Evolutionary conservation across 140 eudicot genomes (phyloP), one percentile per base, ranked within the genome.

Genomic region (Flaveria floridana): DNA sequence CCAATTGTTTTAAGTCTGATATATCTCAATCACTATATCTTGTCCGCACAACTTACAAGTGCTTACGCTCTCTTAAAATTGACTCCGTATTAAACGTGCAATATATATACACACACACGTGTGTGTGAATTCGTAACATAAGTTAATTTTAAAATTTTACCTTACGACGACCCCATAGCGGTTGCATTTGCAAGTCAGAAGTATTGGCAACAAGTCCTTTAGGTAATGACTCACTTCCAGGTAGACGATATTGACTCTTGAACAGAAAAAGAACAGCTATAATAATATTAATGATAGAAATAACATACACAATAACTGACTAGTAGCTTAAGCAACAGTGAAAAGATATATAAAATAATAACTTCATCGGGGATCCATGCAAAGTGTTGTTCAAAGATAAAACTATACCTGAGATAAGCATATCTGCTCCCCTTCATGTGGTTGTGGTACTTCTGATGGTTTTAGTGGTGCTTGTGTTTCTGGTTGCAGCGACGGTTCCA

Each of bases 151-250:
- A 5, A 16, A 68, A 41, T 6, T 7, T 2, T 82, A 78, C 83
- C 83, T 77, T 82, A 41, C 76, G 85, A 7, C 19, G n/a, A 47
- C 95, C 96, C 95, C 96, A 89, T 79, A 92, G 77, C 7, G 96
- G 98, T 48, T 91, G 85, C 87, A 87, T 89, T 84, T 92, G 92
- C 78, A 92, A 75, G 84, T 87, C 92, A 42, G 98, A 84, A 65
- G 89, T 84, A 66, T 59, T 76, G 65, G 95, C 73, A 53, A 86
- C 86, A 56, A 92, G 86, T 73, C 95, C 98, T 87, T 82, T 57
- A 67, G 98, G 98, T 73, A 92, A 82, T 3, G 88, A 16, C 83
- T 84, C 92, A 39, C 90, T 89, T 83, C 98, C 98, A 70, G 76
- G 86, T 68, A 86, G 88, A 76, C 84, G 84, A 82, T 82, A 87